Base-by-base conservation (phyloP, 176 grass and related monocot species). In the Cenchrus purpureus region DNA sequence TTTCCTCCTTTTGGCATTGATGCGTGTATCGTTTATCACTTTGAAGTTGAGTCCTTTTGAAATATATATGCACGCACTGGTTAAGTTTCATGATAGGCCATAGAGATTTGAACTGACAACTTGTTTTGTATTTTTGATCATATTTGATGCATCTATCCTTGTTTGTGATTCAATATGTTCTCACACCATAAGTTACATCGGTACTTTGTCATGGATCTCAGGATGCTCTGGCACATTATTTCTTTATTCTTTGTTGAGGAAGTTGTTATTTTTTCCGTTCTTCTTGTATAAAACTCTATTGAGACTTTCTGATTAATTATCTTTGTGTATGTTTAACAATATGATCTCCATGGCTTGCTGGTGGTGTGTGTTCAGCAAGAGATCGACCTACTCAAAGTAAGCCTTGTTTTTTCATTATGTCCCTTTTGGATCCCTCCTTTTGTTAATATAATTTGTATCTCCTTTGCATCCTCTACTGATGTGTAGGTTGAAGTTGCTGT, bases 351-450 rank as follows among this genome's bases (percentile, higher is more conserved):
- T 91, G 77, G 69, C 71, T 60, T 67, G 51, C 50, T 83, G 76
- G 9, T 80, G 70, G 74, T 68, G 60, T 80, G 66, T 64, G 50
- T 94, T 89, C 91, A 99, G 97, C 97, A 99, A 99, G 97, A 99
- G 87, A 99, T 99, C 31, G 97, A 99, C 91, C 91, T 99, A 31
- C 71, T 99, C 58, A 99, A 99, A 95, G 97, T 96, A 99, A 78
- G 79, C 82, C 51, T 82, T 69, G 60, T 48, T 25, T 50, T 76
- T 78, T 13, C 60, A 31, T 87, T 53, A 29, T 64, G 2, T 61
- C 49, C 6, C 49, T 71, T 68, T 67, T 19, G 12, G 8, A 16
- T 40, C 14, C 17, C 54, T 1, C 16, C 16, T 42, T 20, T 57
- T 71, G 25, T 6, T 2, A 15, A 22, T 9, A 31, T 10, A 22